These are phyloP conservation scores for Lasiodiplodia sp. DNA, from an alignment of 2,329 filamentous ascomycete genomes.

Conservation along the genomic window DNA sequence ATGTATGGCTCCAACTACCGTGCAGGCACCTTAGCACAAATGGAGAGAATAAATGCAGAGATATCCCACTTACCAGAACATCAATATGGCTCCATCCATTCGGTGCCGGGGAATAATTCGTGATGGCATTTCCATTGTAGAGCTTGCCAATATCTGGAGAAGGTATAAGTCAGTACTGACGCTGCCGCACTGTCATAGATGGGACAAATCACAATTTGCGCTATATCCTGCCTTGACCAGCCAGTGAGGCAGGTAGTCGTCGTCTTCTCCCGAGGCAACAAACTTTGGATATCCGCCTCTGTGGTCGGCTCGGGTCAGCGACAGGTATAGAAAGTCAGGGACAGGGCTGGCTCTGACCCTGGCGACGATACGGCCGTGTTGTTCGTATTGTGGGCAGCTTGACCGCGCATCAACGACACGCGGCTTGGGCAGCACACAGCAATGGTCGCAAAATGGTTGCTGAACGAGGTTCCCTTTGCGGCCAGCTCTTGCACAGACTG, in stretches of 20 bases:
- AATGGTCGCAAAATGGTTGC: slow-evolving; percentile 68
- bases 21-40: no score
- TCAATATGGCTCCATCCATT: slow-evolving; percentile 41
- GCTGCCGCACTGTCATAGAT: no score
- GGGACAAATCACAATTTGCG: slow-evolving; percentile 28
- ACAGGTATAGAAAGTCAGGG: not conserved
- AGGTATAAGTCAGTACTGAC: slow-evolving; percentile 16
- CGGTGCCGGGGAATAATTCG: slow-evolving; percentile 33
- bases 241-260: slow-evolving; percentile 32
- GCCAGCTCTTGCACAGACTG: slow-evolving; percentile 60
- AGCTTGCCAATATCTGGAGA: slow-evolving; percentile 32
- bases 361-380: slow-evolving; percentile 35
- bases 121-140: slow-evolving; percentile 26
- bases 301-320: not conserved
- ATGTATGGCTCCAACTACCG: slow-evolving; percentile 39
- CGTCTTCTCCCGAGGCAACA: slow-evolving; percentile 12
- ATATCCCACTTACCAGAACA: slow-evolving; percentile 21
- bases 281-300: slow-evolving; percentile 32
- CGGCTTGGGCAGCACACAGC: slow-evolving; percentile 70
- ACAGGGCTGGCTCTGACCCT: not conserved
- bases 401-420: slow-evolving; percentile 68
- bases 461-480: slow-evolving; percentile 63
- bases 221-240: slow-evolving; percentile 30
- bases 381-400: slow-evolving; percentile 64
- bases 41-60: not conserved